Conservation (phyloP, 2,329 filamentous ascomycete species). For the Tolypocladium cylindrosporum region DNA sequence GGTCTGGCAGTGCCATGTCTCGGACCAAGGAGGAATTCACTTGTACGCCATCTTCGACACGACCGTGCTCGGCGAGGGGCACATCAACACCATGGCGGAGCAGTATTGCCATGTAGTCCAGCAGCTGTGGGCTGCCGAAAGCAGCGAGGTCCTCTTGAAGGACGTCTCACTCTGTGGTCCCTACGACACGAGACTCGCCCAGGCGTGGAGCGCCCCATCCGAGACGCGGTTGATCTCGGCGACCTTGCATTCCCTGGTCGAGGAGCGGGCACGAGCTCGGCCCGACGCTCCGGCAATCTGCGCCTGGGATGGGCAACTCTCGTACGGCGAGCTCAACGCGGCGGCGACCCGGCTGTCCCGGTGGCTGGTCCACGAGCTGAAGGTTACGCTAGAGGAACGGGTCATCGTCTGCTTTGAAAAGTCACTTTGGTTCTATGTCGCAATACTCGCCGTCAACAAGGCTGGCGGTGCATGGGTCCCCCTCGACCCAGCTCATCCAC, state of each 20-base stretch:
- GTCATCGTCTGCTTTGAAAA: conserved; percentile 26
- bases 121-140: not conserved
- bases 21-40: not conserved
- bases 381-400: conserved; percentile 12
- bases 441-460: conserved; percentile 3
- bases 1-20: not conserved
- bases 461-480: conserved; percentile 7
- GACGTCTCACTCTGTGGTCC: not conserved
- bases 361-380: conserved; percentile 8
- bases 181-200: not conserved
- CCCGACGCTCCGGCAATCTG: conserved; percentile 25
- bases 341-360: conserved; percentile 26
- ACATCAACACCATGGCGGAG: not conserved
- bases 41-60: not conserved
- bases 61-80: not conserved
- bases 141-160: not conserved
- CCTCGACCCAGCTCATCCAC: conserved; percentile 26
- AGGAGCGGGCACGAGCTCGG: conserved; percentile 18
- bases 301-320: conserved; percentile 33
- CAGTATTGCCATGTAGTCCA: not conserved
- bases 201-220: not conserved
- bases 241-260: not conserved
- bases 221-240: not conserved
- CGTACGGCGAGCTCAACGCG: conserved; percentile 27
- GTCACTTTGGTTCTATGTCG: conserved; percentile 21